phyloP scores from a whole-genome alignment of 75 land plant genomes.

The Pinus taeda region DNA sequence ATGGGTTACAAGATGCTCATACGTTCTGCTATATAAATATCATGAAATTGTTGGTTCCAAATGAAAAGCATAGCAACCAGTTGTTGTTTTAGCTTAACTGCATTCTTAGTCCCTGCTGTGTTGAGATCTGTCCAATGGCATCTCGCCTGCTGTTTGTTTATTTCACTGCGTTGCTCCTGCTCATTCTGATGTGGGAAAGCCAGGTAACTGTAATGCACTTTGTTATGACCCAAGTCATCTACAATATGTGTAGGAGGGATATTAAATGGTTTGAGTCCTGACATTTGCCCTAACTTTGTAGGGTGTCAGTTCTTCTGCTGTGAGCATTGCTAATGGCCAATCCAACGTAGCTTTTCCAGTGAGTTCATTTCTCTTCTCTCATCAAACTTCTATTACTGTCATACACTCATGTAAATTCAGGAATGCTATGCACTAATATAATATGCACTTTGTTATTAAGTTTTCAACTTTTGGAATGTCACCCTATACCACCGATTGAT shows the following conservation, averaged over 20 bases:
- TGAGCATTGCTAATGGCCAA: not conserved
- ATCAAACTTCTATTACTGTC: not conserved
- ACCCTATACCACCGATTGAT: too few species aligned
- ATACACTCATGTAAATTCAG: too few species aligned
- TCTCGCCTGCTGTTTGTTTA: not conserved
- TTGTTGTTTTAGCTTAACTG: not conserved
- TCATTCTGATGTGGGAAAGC: not conserved
- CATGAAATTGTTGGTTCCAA: too few species aligned
- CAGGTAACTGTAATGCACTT: not conserved
- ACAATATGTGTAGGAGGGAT: not conserved
- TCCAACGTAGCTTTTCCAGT: not conserved
- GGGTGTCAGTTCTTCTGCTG: not conserved
- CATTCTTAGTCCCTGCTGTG: not conserved
- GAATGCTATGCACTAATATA: too few species aligned
- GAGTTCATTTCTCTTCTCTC: not conserved
- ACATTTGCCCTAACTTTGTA: not conserved
- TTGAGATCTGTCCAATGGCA: slow-evolving; percentile 1
- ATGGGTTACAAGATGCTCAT: not conserved
- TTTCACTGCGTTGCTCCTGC: not conserved
- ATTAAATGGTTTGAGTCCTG: not conserved
- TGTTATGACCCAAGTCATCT: too few species aligned
- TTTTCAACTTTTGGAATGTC: too few species aligned
- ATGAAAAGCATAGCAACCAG: too few species aligned
- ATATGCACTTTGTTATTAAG: too few species aligned
- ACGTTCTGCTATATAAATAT: too few species aligned